Evolutionary conservation across 345 rosid species (phyloP).

Genomic region (Firmiana major): DNA sequence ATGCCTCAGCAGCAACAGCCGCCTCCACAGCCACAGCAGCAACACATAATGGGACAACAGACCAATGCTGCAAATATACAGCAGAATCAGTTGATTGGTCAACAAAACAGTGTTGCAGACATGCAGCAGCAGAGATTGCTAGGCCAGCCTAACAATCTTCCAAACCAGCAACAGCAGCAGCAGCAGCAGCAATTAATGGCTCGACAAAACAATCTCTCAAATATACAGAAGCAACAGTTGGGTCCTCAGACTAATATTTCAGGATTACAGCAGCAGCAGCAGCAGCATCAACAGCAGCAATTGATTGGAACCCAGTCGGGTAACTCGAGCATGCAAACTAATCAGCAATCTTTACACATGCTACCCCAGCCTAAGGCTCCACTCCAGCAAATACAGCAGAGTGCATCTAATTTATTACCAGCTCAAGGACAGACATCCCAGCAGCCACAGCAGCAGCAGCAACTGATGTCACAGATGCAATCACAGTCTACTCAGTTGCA

Average conservation of each 20-base stretch:
- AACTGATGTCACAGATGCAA: slow-evolving; percentile 72
- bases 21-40: too few species aligned
- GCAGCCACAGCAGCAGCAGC: slow-evolving; percentile 55
- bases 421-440: slow-evolving; percentile 67
- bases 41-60: too few species aligned
- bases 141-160: too few species aligned
- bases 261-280: slow-evolving; percentile 57
- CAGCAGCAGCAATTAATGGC: slow-evolving; percentile 45
- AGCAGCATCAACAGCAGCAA: slow-evolving; percentile 67
- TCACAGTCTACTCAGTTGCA: slow-evolving; percentile 57
- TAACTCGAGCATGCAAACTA: slow-evolving; percentile 67
- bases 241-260: slow-evolving; percentile 68
- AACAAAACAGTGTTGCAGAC: too few species aligned
- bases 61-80: too few species aligned
- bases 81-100: too few species aligned
- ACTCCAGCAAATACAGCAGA: slow-evolving; percentile 59
- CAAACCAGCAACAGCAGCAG: slow-evolving; percentile 25
- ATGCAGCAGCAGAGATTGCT: too few species aligned
- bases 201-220: slow-evolving; percentile 47
- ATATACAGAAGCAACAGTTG: slow-evolving; percentile 66
- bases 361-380: slow-evolving; percentile 66
- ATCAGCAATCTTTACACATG: slow-evolving; percentile 65
- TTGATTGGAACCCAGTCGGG: slow-evolving; percentile 70
- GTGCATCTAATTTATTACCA: slow-evolving; percentile 50
- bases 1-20: too few species aligned